Evolutionary conservation across 148 eudicot species (phyloP).

Genomic region (Fallopia convolvulus): DNA sequence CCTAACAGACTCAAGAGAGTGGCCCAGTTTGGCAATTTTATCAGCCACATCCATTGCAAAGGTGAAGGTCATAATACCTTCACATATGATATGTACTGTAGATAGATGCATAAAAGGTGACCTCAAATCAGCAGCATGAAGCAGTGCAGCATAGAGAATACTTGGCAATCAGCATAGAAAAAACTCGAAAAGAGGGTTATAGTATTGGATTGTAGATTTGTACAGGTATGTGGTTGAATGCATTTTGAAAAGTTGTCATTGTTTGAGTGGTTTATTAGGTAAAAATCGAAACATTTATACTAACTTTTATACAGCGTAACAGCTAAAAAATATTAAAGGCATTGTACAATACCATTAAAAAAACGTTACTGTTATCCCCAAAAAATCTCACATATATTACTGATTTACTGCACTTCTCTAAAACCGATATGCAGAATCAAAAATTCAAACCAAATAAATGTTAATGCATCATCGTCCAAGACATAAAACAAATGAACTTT

Average conservation of each 20-base stretch:
- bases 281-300: no score
- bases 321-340: background rate
- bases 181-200: background rate
- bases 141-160: background rate
- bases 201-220: background rate
- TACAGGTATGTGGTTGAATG: background rate
- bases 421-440: background rate
- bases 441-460: background rate
- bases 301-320: background rate
- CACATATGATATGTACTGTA: background rate
- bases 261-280: background rate
- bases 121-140: background rate
- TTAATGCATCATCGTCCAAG: background rate
- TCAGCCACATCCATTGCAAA: no score
- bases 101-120: background rate
- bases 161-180: background rate
- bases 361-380: background rate
- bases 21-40: no score
- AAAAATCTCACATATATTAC: background rate
- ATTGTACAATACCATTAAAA: background rate
- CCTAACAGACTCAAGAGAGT: no score
- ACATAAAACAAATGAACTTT: background rate
- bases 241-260: background rate
- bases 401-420: background rate
- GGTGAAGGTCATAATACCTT: constrained; percentile 1